A percentile compares a stretch with the other conserved stretches of the same genome.
Evolutionary conservation across 2,329 filamentous ascomycete species (phyloP).

Genomic region (Aspergillus quadricinctus): DNA sequence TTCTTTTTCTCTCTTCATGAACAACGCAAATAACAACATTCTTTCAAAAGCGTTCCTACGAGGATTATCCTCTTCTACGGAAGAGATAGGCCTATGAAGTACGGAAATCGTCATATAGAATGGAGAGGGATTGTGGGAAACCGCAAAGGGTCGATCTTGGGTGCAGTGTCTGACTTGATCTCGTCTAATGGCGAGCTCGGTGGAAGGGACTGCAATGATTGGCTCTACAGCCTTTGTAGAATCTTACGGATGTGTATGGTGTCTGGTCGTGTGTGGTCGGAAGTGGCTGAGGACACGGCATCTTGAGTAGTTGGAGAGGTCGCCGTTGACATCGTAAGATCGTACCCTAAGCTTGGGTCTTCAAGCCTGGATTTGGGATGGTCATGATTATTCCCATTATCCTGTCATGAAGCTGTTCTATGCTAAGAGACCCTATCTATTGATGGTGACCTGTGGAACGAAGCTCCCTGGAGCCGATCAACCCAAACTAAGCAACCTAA

Average conservation of each 20-base stretch:
- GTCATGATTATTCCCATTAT: not conserved
- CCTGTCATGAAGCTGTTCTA: not conserved
- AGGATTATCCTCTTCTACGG: slow-evolving; percentile 39
- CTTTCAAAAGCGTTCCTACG: slow-evolving; percentile 56
- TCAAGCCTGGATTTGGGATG: not conserved
- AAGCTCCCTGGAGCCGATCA: not conserved
- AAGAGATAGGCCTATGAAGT: slow-evolving; percentile 45
- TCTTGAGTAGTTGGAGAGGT: not conserved
- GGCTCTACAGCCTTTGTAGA: slow-evolving; percentile 44
- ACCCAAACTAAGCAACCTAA: not conserved
- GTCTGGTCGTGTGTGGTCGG: not conserved
- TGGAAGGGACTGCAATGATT: slow-evolving; percentile 59
- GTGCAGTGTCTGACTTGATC: slow-evolving; percentile 51
- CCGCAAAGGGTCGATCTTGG: slow-evolving; percentile 50
- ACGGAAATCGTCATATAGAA: slow-evolving; percentile 56
- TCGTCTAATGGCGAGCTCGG: slow-evolving; percentile 18
- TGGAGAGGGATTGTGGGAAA: slow-evolving; percentile 44
- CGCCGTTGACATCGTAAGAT: not conserved
- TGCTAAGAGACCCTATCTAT: slow-evolving; percentile 5
- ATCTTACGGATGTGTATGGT: slow-evolving; percentile 3
- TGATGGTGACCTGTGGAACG: not conserved
- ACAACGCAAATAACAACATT: slow-evolving; percentile 56
- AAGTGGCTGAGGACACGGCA: not conserved
- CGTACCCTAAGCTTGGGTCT: not conserved
- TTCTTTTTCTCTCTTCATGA: slow-evolving; percentile 44